Evolutionary conservation across 73 alveolate species (phyloP), one percentile per base, ranked within the genome.

Genomic region (Symbiodinium natans): DNA sequence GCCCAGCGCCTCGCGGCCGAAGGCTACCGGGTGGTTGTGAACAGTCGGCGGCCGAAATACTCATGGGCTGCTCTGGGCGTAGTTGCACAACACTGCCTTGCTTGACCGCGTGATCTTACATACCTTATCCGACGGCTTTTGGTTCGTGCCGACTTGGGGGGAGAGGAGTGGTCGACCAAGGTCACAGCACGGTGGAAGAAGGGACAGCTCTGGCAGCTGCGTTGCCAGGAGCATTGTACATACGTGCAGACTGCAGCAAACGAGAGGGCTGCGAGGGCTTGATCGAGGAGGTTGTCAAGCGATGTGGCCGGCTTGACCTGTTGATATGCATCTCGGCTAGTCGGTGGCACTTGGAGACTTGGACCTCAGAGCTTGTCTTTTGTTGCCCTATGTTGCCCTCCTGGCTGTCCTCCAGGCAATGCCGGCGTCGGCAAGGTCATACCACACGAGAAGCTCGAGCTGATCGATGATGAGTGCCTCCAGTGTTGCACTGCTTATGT

Each of bases 1-100:
- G 98, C 98, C 31, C 92, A 92, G 83, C 41, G 92, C 17, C 92
- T 92, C 3, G 74, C 98, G 29, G 27, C 39, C 29, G 98, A 92
- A 75, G 98, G 98, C 63, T 92, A 43, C 42, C 92, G 39, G 63
- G 98, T 92, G 92, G 98, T 92, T 68, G 48, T 92, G 29, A 92
- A 92, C 63, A 92, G 98, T 33, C 27, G 41, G 92, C 40, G 59
- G 34, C 98, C 11, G 15, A 73, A 15, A 33, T 23, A 9, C 82
- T 33, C 1, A 31, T 15, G 82, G 33, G 31, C 9, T 2, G 13
- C 42, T n/a, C n/a, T n/a, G n/a, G n/a, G n/a, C n/a, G n/a, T n/a
- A n/a, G n/a, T n/a, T n/a, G 40, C 15, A 27, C 82, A 27, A 7
- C 82, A 27, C 11, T 68, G 10, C 38, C 7, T 7, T 8, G 31